A percentile compares a stretch with the other conserved stretches of the same genome.
phyloP scores from a whole-genome alignment of 2,329 filamentous ascomycete species.

The Fonsecaea pedrosoi region DNA sequence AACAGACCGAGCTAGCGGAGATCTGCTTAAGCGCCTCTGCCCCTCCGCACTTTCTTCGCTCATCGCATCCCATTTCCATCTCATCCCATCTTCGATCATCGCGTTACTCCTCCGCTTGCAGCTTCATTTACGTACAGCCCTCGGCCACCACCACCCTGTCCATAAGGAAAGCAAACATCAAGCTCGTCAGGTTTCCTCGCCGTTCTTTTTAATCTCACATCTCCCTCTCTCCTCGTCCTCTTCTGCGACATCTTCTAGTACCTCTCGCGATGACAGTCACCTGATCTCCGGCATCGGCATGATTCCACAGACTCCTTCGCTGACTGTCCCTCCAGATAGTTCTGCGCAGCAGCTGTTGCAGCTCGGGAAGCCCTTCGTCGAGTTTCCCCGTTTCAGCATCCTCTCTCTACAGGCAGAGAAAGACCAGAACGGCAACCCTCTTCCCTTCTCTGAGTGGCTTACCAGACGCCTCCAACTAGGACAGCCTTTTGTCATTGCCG shows the following conservation, averaged over 20 bases:
- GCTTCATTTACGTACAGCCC: background rate
- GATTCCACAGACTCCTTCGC: slow-evolving; percentile 40
- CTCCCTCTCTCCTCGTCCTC: background rate
- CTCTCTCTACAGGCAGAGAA: slow-evolving; percentile 39
- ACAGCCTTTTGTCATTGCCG: slow-evolving; percentile 46
- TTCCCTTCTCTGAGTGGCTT: slow-evolving; percentile 43
- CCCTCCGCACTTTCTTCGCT: slow-evolving; percentile 12
- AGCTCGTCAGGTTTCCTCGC: background rate
- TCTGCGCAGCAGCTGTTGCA: slow-evolving; percentile 41
- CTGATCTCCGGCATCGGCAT: slow-evolving; percentile 24
- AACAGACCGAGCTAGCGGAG: slow-evolving; percentile 8
- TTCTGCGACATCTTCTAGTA: background rate
- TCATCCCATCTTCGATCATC: slow-evolving; percentile 2
- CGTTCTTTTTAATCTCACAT: background rate
- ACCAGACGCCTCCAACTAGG: slow-evolving; percentile 43
- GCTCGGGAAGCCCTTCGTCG: slow-evolving; percentile 42
- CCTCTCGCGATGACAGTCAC: slow-evolving; percentile 25
- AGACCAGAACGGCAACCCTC: slow-evolving; percentile 35
- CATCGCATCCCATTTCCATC: slow-evolving; percentile 7
- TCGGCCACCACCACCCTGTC: background rate
- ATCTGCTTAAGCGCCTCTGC: slow-evolving; percentile 8
- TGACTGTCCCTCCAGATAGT: slow-evolving; percentile 37
- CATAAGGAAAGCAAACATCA: background rate
- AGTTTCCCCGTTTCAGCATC: slow-evolving; percentile 45
- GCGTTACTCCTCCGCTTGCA: background rate